Evolutionary conservation across 169 alveolate species (phyloP).

Genomic region (Plasmodium gaboni): DNA sequence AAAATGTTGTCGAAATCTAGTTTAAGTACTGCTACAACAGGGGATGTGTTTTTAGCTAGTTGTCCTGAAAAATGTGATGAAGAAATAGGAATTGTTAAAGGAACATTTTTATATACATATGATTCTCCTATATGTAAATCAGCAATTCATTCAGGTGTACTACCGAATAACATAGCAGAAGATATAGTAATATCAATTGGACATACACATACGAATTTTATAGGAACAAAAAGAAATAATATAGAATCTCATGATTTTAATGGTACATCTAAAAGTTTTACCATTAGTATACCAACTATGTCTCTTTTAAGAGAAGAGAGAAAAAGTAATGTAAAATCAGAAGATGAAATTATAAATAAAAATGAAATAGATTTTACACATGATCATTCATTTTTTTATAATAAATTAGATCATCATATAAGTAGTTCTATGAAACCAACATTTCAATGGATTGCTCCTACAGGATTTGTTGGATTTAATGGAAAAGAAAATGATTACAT

Average conservation of each 20-base stretch:
- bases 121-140: slow-evolving; percentile 93
- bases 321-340: slow-evolving; percentile 43
- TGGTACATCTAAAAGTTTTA: slow-evolving; percentile 47
- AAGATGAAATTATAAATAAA: slow-evolving; percentile 24
- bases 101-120: slow-evolving; percentile 90
- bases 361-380: slow-evolving; percentile 12
- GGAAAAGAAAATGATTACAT: slow-evolving; percentile 81
- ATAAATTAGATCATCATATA: neutral
- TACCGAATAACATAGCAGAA: slow-evolving; percentile 83
- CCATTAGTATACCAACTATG: slow-evolving; percentile 61
- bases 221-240: slow-evolving; percentile 66
- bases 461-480: slow-evolving; percentile 77
- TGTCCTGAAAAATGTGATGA: slow-evolving; percentile 77
- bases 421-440: slow-evolving; percentile 28
- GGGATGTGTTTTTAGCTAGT: slow-evolving; percentile 76
- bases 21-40: slow-evolving; percentile 75
- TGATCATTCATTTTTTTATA: neutral
- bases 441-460: slow-evolving; percentile 73
- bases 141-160: slow-evolving; percentile 93
- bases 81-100: slow-evolving; percentile 81
- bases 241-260: slow-evolving; percentile 58
- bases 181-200: slow-evolving; percentile 76
- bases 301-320: slow-evolving; percentile 47
- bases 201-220: slow-evolving; percentile 36
- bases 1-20: slow-evolving; percentile 80